Evolutionary conservation across 73 alveolate species (phyloP), one percentile per base, ranked within the genome.

Genomic region (Paramecium biaurelia): DNA sequence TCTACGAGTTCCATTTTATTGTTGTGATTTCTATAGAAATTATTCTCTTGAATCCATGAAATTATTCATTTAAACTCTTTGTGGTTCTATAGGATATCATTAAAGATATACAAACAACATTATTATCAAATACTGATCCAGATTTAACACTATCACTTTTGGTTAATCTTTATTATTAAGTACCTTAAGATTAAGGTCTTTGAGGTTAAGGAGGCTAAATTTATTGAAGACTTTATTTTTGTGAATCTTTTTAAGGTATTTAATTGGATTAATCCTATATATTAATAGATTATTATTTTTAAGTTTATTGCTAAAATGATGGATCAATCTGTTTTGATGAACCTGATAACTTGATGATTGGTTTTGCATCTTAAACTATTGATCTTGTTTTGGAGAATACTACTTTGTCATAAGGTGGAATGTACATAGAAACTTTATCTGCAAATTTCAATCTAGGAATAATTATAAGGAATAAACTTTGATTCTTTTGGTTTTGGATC

Each of bases 401-500:
- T 3, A 79, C 56, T 45, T 79, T 79, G 5, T 79, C 90, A 45
- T 79, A 79, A 6, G 90, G 74, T 41, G 90, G 90, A 5, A 79
- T 79, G 15, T 43, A 79, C 74, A 79, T 43, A 11, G 90, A 38
- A 7, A 79, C 72, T 11, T 79, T 79, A 11, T 79, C 90, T 10
- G 90, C 90, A 79, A 79, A 79, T 43, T 15, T 79, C 23, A 79
- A 45, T 79, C 72, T 79, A 47, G 4, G 0, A 38, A 7, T 14
- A 4, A 21, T 9, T n/a, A 6, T 10, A 37, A 34, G 8, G 3
- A 74, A 14, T 28, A 70, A 11, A 74, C 87, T 18, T 74, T 15
- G 57, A 37, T 74, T 74, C 67, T 26, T 79, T 79, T 21, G 74
- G 76, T 79, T 79, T 79, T n/a, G 74, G 76, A 42, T 79, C 90